phyloP scores from a whole-genome alignment of 345 rosid genomes.

The Raphanus sativus region DNA sequence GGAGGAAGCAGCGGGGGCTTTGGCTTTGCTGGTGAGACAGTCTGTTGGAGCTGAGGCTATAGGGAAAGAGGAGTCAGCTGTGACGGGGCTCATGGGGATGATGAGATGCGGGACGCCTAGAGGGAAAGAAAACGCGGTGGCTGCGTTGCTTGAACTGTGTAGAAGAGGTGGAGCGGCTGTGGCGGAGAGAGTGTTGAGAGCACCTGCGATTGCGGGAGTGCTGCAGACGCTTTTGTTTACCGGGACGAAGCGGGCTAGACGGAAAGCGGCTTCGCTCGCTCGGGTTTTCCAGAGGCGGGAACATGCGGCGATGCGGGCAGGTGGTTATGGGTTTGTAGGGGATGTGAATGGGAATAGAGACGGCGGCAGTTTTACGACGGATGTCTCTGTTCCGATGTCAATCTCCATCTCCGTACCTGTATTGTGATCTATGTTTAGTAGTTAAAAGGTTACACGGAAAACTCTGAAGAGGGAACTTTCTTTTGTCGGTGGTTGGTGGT shows the following conservation, averaged over 20 bases:
- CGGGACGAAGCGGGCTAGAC: slow-evolving; percentile 89
- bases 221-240: slow-evolving; percentile 78
- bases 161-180: slow-evolving; percentile 71
- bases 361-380: slow-evolving; percentile 34
- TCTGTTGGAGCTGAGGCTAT: slow-evolving; percentile 74
- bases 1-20: slow-evolving; percentile 90
- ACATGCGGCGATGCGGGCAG: slow-evolving; percentile 52
- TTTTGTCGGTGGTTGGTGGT: background rate
- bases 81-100: slow-evolving; percentile 68
- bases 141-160: slow-evolving; percentile 91
- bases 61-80: slow-evolving; percentile 70
- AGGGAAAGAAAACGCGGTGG: slow-evolving; percentile 94
- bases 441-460: background rate
- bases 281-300: slow-evolving; percentile 83
- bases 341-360: slow-evolving; percentile 44
- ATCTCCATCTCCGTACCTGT: slow-evolving; percentile 53
- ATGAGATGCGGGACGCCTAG: slow-evolving; percentile 90
- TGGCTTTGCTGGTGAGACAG: slow-evolving; percentile 67
- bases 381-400: slow-evolving; percentile 72
- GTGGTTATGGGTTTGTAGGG: slow-evolving; percentile 65
- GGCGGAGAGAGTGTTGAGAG: slow-evolving; percentile 67
- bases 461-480: background rate
- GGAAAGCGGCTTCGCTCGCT: slow-evolving; percentile 94
- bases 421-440: slow-evolving; percentile 26
- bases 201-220: slow-evolving; percentile 78